Evolutionary conservation across 768 basidiomycete genomes (phyloP).

Genomic region (Leucosporidium yakuticum): DNA sequence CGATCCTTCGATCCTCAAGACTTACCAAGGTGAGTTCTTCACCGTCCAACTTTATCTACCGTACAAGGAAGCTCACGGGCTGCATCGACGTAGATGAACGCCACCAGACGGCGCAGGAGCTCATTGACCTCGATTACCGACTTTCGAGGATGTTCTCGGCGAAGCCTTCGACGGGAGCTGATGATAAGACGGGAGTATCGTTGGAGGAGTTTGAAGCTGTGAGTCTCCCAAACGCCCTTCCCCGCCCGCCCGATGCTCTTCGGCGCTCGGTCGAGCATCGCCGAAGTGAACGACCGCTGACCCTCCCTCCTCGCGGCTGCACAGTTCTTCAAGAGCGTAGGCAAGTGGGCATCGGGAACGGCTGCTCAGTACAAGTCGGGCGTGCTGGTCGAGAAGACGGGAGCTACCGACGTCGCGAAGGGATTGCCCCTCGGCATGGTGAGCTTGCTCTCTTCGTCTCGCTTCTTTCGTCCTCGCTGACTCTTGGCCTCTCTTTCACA

Average conservation of each 20-base stretch:
- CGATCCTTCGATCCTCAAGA: constrained; percentile 50
- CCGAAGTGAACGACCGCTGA: constrained; percentile 48
- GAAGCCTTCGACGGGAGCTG: too few species aligned
- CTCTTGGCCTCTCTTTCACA: constrained; percentile 22
- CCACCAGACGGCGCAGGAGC: constrained; percentile 54
- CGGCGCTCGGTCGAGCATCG: too few species aligned
- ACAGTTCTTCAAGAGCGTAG: constrained; percentile 13
- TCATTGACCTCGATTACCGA: constrained; percentile 58
- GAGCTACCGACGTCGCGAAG: constrained; percentile 43
- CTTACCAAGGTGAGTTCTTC: constrained; percentile 43
- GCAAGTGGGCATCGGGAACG: constrained; percentile 8
- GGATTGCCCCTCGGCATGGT: constrained; percentile 50
- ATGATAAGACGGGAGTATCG: constrained; percentile 46
- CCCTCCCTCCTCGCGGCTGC: not conserved
- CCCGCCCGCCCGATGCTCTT: too few species aligned
- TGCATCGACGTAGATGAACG: constrained; percentile 51
- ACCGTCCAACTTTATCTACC: too few species aligned
- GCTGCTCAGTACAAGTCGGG: constrained; percentile 50
- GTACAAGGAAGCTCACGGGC: too few species aligned
- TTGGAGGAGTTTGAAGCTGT: constrained; percentile 46
- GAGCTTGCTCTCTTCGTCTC: not conserved
- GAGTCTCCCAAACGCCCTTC: too few species aligned
- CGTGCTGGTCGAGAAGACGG: constrained; percentile 47
- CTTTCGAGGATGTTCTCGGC: too few species aligned
- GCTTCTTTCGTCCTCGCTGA: not conserved